Base-by-base conservation (phyloP, 1,284 basidiomycete genomes). In the Taiwanofungus camphoratus region DNA sequence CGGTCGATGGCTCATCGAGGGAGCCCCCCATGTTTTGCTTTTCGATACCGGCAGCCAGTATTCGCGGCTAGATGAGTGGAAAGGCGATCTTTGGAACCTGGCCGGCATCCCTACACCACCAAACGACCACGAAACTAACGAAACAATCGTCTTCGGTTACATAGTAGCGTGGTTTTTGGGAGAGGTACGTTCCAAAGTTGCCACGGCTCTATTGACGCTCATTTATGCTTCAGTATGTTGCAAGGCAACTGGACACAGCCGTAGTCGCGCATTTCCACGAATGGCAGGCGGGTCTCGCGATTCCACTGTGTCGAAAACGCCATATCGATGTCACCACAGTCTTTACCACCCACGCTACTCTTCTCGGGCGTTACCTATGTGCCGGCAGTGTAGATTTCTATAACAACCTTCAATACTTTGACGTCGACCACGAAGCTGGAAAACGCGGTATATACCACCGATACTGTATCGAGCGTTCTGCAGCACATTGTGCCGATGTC, bases 121-220 rank as follows among this genome's bases (percentile, higher is more conserved):
- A 2, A 90, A 91, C 59, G 95, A 99, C 66, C 86, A 89, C 63
- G 95, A 98, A 67, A 98, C 94, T 22, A 99, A 99, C 74, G 94
- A 99, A 64, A 89, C 93, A n/a, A 92, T 99, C 60, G 74, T 97
- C 45, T 94, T 98, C 68, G 95, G 95, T n/a, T 98, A 99, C 68
- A 82, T 99, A 50, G 88, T 95, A 41, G 92, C 95, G n/a, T 99
- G 95, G 95, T 98, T 99, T 74, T 76, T 99, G 19, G 95, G 95
- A 56, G 94, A 97, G 73, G 91, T 92, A 51, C 52, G 82, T 68
- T 45, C 30, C 44, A 50, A 39, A 44, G 34, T 40, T 32, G 39
- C 23, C 31, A 23, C 36, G n/a, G 36, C 15, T 21, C 30, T 40
- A 15, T 27, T 16, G 11, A n/a, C 22, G 21, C 29, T 20, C 30